Conservation (phyloP, 345 rosid species). For the Linum usitatissimum region DNA sequence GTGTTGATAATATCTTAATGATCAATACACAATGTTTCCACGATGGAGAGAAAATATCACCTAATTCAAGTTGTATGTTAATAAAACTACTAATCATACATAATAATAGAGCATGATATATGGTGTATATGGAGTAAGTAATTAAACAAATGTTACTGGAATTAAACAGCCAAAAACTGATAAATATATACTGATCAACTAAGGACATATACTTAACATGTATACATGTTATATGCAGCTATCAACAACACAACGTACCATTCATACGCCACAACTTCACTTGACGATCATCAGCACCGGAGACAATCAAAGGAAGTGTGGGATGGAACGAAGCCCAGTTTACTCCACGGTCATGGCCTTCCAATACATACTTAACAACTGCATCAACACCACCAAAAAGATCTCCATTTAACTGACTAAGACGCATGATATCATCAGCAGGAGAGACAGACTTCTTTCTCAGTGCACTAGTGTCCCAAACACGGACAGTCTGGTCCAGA, state of each 20-base stretch:
- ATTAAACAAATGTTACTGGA: no score
- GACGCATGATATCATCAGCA: conserved; percentile 74
- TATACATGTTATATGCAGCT: neutral
- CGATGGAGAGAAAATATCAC: no score
- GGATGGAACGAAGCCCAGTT: conserved; percentile 99
- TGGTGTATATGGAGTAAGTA: no score
- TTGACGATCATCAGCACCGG: conserved; percentile 98
- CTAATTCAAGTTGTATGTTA: no score
- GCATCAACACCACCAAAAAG: conserved; percentile 93
- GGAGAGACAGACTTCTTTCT: conserved; percentile 86
- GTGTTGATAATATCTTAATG: no score
- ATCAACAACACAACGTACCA: conserved; percentile 31
- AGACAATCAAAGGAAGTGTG: conserved; percentile 83
- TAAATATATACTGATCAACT: neutral
- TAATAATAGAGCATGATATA: no score
- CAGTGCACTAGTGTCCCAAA: conserved; percentile 92
- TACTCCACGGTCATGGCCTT: conserved; percentile 97
- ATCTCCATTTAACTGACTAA: conserved; percentile 88
- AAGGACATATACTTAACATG: no score
- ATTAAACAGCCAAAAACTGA: no score
- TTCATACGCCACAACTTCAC: conserved; percentile 98
- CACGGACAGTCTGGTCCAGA: conserved; percentile 92
- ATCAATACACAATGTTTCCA: no score
- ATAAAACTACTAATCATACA: no score
- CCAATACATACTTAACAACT: conserved; percentile 88